Conservation (phyloP, 169 alveolate species). For the Plasmodium relictum region DNA sequence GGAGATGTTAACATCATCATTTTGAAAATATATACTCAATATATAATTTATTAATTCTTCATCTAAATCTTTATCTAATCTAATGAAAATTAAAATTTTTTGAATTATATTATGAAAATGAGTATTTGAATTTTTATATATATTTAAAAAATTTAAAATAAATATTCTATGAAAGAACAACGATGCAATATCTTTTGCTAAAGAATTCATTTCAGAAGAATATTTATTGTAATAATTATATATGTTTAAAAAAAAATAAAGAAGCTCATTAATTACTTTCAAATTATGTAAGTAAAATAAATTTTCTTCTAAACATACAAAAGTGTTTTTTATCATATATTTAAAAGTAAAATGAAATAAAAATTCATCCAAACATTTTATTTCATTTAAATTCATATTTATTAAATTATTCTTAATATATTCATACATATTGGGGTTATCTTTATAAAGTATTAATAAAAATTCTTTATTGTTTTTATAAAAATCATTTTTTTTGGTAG, state of each 20-base stretch:
- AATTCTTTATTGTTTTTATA: slow-evolving; percentile 23
- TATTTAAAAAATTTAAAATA: slow-evolving; percentile 35
- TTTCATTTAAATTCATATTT: slow-evolving; percentile 16
- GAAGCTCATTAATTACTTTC: slow-evolving; percentile 1
- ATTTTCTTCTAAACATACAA: slow-evolving; percentile 13
- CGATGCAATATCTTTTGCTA: slow-evolving; percentile 9
- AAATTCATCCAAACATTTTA: slow-evolving; percentile 23
- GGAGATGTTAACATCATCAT: neutral
- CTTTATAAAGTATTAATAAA: slow-evolving; percentile 11
- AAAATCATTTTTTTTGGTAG: neutral
- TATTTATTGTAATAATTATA: slow-evolving; percentile 36
- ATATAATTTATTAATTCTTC: slow-evolving; percentile 28
- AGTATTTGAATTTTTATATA: slow-evolving; percentile 18
- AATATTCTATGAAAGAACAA: slow-evolving; percentile 54
- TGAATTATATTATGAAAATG: neutral
- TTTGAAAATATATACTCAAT: slow-evolving; percentile 44
- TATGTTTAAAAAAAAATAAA: slow-evolving; percentile 38
- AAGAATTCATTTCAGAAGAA: neutral
- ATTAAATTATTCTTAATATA: slow-evolving; percentile 21
- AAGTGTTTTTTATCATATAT: slow-evolving; percentile 53
- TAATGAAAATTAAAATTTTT: slow-evolving; percentile 26
- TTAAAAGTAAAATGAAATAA: slow-evolving; percentile 43
- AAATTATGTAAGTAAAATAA: slow-evolving; percentile 27
- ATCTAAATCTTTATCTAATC: slow-evolving; percentile 21
- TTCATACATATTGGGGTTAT: slow-evolving; percentile 51